A percentile compares a stretch with the other conserved stretches of the same genome.
These are phyloP conservation scores for Curvularia sp. DNA, from an alignment of 2,329 filamentous ascomycete genomes.

Conservation along the genomic window DNA sequence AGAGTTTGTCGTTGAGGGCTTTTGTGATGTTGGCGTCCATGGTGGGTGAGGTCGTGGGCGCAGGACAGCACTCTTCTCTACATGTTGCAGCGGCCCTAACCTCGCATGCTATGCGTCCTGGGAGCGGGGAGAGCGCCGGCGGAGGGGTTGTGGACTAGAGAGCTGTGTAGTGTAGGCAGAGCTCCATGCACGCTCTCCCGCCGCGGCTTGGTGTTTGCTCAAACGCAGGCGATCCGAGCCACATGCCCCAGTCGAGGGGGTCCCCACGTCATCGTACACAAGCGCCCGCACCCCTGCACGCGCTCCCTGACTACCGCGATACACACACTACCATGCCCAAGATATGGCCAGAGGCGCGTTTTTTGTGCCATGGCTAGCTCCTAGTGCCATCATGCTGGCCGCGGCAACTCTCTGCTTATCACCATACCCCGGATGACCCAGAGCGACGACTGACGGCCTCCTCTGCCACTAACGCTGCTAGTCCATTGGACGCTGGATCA, in stretches of 20 bases:
- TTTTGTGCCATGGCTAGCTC: background rate
- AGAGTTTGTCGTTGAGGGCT: slow-evolving; percentile 95
- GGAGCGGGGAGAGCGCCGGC: background rate
- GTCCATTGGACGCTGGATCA: slow-evolving; percentile 10
- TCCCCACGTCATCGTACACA: slow-evolving; percentile 38
- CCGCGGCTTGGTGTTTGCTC: slow-evolving; percentile 17
- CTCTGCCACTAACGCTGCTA: slow-evolving; percentile 11
- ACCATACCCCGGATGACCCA: slow-evolving; percentile 10
- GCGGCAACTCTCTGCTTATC: slow-evolving; percentile 3
- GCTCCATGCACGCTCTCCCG: slow-evolving; percentile 6
- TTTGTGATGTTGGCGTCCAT: slow-evolving; percentile 94
- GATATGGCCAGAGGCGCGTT: slow-evolving; percentile 17
- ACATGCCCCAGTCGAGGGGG: slow-evolving; percentile 15
- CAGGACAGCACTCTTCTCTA: slow-evolving; percentile 26
- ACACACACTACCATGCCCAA: slow-evolving; percentile 13
- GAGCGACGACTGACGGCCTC: slow-evolving; percentile 17
- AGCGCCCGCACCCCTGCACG: slow-evolving; percentile 25
- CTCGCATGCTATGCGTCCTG: slow-evolving; percentile 15
- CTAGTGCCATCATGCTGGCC: slow-evolving; percentile 2
- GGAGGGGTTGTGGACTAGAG: slow-evolving; percentile 1
- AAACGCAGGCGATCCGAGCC: slow-evolving; percentile 10
- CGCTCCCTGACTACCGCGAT: slow-evolving; percentile 2
- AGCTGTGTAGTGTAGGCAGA: slow-evolving; percentile 1
- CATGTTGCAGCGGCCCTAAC: slow-evolving; percentile 31
- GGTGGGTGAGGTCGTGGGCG: slow-evolving; percentile 28